Evolutionary conservation across 1,284 basidiomycete genomes (phyloP).

Genomic region (Takashimella koratensis): DNA sequence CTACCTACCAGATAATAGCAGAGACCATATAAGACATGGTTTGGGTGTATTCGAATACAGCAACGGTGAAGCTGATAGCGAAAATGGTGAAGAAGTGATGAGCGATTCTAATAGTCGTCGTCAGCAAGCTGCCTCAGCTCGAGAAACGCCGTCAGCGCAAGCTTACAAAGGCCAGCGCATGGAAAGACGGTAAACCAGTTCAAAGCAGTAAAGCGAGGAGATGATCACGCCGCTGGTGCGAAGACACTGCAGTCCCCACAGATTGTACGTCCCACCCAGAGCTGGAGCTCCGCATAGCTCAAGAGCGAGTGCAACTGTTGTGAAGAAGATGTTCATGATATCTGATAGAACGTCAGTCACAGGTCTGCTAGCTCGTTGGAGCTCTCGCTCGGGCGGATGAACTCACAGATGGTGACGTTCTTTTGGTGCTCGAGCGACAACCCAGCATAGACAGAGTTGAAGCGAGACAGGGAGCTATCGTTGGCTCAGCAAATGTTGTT

Average conservation of each 20-base stretch:
- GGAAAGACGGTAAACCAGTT: not conserved
- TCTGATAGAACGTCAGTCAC: no score
- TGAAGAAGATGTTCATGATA: not conserved
- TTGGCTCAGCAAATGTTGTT: no score
- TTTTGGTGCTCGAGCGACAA: slow-evolving; percentile 17
- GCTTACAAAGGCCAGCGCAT: not conserved
- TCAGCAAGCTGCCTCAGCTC: no score
- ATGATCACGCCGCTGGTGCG: not conserved
- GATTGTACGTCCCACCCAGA: not conserved
- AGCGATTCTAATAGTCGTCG: not conserved
- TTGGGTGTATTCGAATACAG: not conserved
- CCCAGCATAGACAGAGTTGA: slow-evolving; percentile 4
- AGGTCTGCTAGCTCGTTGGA: no score
- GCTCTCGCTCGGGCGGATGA: no score
- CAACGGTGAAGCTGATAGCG: slow-evolving; percentile 10
- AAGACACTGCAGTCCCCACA: not conserved
- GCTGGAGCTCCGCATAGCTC: not conserved
- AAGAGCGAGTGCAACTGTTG: not conserved
- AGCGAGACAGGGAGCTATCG: no score
- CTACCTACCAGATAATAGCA: not conserved
- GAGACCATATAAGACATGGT: not conserved
- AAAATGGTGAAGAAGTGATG: not conserved
- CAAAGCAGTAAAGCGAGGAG: slow-evolving; percentile 1
- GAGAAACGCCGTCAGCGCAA: no score
- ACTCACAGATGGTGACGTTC: slow-evolving; percentile 31